These are phyloP conservation scores for Globisporangium perplexum DNA, from an alignment of 352 stramenopile species.

Conservation along the genomic window DNA sequence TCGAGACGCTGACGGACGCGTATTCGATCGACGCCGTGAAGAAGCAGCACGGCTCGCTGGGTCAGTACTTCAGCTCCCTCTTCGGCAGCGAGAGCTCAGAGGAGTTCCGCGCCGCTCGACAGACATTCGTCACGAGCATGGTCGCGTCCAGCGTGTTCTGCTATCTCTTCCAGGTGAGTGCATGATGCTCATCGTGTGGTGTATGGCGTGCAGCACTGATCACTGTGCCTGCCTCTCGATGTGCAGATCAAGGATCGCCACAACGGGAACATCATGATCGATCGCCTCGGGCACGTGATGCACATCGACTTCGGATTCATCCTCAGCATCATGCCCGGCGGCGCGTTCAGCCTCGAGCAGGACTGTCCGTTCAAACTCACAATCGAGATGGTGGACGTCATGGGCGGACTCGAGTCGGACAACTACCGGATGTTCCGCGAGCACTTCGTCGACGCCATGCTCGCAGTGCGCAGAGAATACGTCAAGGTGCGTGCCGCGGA, in stretches of 20 bases:
- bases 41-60: conserved; percentile 60
- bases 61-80: conserved; percentile 34
- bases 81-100: conserved; percentile 57
- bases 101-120: conserved; percentile 67
- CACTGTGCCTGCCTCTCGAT: no score
- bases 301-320: conserved; percentile 98
- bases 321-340: conserved; percentile 90
- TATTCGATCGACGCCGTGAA: conserved; percentile 92
- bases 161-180: conserved; percentile 81
- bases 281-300: conserved; percentile 87
- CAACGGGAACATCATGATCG: conserved; percentile 96
- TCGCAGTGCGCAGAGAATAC: conserved; percentile 80
- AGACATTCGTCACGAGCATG: conserved; percentile 88
- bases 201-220: no score
- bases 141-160: conserved; percentile 91
- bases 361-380: conserved; percentile 95
- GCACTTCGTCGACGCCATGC: conserved; percentile 89
- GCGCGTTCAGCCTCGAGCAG: conserved; percentile 90
- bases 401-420: conserved; percentile 71
- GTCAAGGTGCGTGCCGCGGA: conserved; percentile 43
- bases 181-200: no score
- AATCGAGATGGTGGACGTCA: conserved; percentile 91
- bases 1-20: conserved; percentile 89
- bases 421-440: conserved; percentile 82
- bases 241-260: conserved; percentile 90